phyloP scores from a whole-genome alignment of 2,329 filamentous ascomycete genomes.

The Periconia macrospinosa region DNA sequence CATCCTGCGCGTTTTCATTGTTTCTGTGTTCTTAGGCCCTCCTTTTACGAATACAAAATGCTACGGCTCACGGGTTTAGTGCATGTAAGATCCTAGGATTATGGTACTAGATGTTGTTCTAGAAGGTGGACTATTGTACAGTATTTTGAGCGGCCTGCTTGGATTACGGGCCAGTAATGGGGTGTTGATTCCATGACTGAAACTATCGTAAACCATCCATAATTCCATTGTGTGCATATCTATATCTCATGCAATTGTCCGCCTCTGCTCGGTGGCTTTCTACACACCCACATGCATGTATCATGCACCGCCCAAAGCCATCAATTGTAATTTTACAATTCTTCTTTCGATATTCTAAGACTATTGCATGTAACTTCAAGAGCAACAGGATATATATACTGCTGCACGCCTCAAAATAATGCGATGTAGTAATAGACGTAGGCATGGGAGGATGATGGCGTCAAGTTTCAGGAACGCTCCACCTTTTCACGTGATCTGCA shows the following conservation, averaged over 20 bases:
- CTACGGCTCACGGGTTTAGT: slow-evolving; percentile 1
- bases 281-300: too few species aligned
- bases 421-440: too few species aligned
- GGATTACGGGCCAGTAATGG: not conserved
- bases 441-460: not conserved
- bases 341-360: too few species aligned
- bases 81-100: slow-evolving; percentile 7
- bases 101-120: not conserved
- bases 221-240: not conserved
- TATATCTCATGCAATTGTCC: too few species aligned
- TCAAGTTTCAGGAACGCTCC: not conserved
- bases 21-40: slow-evolving; percentile 8
- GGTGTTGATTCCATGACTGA: not conserved
- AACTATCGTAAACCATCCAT: not conserved
- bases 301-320: too few species aligned
- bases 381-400: too few species aligned
- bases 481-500: slow-evolving; percentile 2
- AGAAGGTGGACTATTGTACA: not conserved
- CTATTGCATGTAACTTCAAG: too few species aligned
- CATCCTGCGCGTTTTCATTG: slow-evolving; percentile 15
- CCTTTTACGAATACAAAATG: slow-evolving; percentile 6
- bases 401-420: too few species aligned
- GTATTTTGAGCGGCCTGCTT: not conserved
- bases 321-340: too few species aligned
- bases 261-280: too few species aligned